Evolutionary conservation across 805 yeast genomes (phyloP).

Genomic region (Torulaspora delbrueckii): DNA sequence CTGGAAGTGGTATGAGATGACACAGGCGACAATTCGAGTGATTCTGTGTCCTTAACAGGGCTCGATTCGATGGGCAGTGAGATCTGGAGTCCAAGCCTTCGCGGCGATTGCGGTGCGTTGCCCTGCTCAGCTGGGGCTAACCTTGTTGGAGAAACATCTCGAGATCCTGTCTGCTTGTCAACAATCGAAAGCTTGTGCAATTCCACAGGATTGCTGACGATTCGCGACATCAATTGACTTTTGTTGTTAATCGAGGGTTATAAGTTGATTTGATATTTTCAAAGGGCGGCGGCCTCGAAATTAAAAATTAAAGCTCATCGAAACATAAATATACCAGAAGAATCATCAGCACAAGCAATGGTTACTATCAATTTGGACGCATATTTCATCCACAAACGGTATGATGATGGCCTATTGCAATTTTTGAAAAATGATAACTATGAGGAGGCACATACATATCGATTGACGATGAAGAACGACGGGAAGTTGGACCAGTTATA

Average conservation of each 20-base stretch:
- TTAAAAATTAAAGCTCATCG: background rate
- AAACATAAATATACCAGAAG: background rate
- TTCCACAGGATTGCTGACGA: constrained; percentile 22
- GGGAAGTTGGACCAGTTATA: constrained; percentile 17
- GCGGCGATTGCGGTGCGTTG: constrained; percentile 12
- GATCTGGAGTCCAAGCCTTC: constrained; percentile 15
- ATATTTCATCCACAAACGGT: constrained; percentile 14
- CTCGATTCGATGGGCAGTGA: constrained; percentile 15
- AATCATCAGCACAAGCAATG: background rate
- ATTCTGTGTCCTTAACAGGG: constrained; percentile 1
- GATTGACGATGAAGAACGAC: constrained; percentile 7
- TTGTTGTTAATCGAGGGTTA: background rate
- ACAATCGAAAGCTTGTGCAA: constrained; percentile 27
- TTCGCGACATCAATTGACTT: constrained; percentile 7
- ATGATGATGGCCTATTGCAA: constrained; percentile 13
- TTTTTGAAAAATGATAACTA: constrained; percentile 13
- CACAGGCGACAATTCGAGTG: constrained; percentile 2
- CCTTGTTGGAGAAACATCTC: constrained; percentile 2
- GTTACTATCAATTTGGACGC: constrained; percentile 7
- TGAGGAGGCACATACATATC: constrained; percentile 5
- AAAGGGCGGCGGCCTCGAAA: background rate
- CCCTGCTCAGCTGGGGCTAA: constrained; percentile 1
- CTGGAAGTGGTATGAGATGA: constrained; percentile 3
- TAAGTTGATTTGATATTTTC: background rate
- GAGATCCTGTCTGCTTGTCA: constrained; percentile 12